Conservation (phyloP, 2,329 filamentous ascomycete species). For the Dothidotthia symphoricarpi region DNA sequence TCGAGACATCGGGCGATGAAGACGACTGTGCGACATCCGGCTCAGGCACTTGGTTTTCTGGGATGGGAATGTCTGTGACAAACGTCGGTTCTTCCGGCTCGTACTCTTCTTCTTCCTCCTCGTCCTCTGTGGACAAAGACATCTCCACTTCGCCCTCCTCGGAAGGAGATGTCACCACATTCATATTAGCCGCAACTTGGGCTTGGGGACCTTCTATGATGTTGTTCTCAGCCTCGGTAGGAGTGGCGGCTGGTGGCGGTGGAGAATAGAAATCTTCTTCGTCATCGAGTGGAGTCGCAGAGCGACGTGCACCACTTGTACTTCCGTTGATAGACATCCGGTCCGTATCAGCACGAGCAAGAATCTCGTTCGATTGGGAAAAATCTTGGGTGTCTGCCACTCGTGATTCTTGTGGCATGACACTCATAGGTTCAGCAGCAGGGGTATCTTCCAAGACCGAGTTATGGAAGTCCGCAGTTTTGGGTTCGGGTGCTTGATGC, state of each 20-base stretch:
- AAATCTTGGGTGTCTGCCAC: not conserved
- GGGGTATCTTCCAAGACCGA: not conserved
- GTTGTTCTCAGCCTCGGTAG: not conserved
- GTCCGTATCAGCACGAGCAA: not conserved
- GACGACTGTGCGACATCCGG: slow-evolving; percentile 7
- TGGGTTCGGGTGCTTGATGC: not conserved
- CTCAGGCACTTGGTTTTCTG: slow-evolving; percentile 6
- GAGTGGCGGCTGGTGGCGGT: slow-evolving; percentile 14
- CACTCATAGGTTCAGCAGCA: not conserved
- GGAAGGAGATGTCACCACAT: slow-evolving; percentile 17
- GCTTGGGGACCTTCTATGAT: slow-evolving; percentile 3
- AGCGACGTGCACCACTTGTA: slow-evolving; percentile 4
- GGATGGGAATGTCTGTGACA: slow-evolving; percentile 2
- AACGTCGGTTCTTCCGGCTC: slow-evolving; percentile 28
- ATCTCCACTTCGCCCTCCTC: slow-evolving; percentile 38
- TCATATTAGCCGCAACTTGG: not conserved
- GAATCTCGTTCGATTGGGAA: not conserved
- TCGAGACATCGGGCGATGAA: slow-evolving; percentile 11
- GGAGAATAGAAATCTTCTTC: slow-evolving; percentile 41
- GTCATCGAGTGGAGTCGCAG: slow-evolving; percentile 27
- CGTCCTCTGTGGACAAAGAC: slow-evolving; percentile 32
- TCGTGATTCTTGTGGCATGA: not conserved
- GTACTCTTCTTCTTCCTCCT: slow-evolving; percentile 34
- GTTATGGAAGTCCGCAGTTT: not conserved
- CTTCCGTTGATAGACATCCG: not conserved